phyloP scores from a whole-genome alignment of 352 stramenopile species.

The Pythium apleroticum region DNA sequence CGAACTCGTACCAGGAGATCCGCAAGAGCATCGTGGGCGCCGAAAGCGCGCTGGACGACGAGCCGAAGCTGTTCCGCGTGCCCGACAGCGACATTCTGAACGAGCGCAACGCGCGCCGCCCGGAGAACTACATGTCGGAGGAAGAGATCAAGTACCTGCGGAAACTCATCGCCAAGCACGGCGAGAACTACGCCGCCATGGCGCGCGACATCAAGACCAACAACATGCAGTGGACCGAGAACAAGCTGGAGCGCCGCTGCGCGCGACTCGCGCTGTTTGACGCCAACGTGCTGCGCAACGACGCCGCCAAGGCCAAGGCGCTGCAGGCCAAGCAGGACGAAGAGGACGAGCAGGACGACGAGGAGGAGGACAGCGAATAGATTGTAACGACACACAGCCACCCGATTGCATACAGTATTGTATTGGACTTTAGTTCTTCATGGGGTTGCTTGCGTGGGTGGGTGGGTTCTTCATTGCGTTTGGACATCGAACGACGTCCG shows the following conservation, averaged over 20 bases:
- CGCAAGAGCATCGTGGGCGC: slow-evolving; percentile 45
- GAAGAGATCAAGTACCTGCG: slow-evolving; percentile 80
- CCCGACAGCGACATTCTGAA: slow-evolving; percentile 77
- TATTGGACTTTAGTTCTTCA: slow-evolving; percentile 13
- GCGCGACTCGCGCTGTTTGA: slow-evolving; percentile 73
- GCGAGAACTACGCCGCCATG: slow-evolving; percentile 77
- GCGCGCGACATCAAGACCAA: slow-evolving; percentile 82
- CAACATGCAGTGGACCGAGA: slow-evolving; percentile 81
- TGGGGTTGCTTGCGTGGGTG: not conserved
- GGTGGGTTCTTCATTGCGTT: not conserved
- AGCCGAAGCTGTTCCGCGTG: slow-evolving; percentile 65
- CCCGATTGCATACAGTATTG: slow-evolving; percentile 11
- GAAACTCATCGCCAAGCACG: slow-evolving; percentile 66
- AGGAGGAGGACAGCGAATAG: slow-evolving; percentile 20
- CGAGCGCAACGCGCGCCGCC: slow-evolving; percentile 69
- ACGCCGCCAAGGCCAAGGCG: slow-evolving; percentile 1
- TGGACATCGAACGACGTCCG: not conserved
- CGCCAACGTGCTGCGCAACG: slow-evolving; percentile 63
- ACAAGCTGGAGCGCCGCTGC: slow-evolving; percentile 70
- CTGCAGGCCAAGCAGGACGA: slow-evolving; percentile 20
- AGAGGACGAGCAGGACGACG: slow-evolving; percentile 15
- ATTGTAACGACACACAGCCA: slow-evolving; percentile 4
- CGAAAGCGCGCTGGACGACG: slow-evolving; percentile 56
- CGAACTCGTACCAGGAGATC: slow-evolving; percentile 59
- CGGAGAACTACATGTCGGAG: slow-evolving; percentile 77